These are phyloP conservation scores for Pichia inconspicua DNA, from an alignment of 1,139 yeast genomes.

Conservation along the genomic window DNA sequence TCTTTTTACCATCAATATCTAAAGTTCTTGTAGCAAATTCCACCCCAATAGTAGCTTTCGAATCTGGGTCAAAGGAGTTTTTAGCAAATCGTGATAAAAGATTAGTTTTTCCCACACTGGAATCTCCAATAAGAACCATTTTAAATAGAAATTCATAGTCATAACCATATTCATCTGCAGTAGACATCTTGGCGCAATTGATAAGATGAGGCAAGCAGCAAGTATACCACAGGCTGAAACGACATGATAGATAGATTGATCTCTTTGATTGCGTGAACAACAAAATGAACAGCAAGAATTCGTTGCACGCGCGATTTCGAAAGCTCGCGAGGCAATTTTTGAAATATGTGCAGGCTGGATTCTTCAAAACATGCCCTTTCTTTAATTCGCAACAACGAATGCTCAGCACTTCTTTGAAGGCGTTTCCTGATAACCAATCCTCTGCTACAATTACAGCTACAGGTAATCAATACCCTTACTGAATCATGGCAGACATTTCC, in stretches of 20 bases:
- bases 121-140: slow-evolving; percentile 93
- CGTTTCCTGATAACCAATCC: background rate
- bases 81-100: slow-evolving; percentile 88
- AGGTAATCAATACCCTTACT: background rate
- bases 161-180: slow-evolving; percentile 67
- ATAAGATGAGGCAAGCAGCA: no score
- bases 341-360: no score
- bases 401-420: slow-evolving; percentile 6
- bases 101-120: slow-evolving; percentile 96
- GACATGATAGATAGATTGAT: no score
- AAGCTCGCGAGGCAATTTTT: no score
- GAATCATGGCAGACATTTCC: slow-evolving; percentile 28
- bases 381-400: background rate
- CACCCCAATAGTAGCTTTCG: slow-evolving; percentile 93
- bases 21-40: slow-evolving; percentile 97
- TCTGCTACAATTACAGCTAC: no score
- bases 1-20: slow-evolving; percentile 88
- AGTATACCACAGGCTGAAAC: no score
- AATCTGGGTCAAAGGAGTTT: slow-evolving; percentile 90
- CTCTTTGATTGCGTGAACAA: no score
- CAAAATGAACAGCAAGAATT: background rate
- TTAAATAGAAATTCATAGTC: slow-evolving; percentile 95
- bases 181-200: slow-evolving; percentile 10
- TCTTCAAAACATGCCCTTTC: no score
- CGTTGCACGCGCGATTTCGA: background rate